Base-by-base conservation (phyloP, 2,329 filamentous ascomycete genomes). In the Fusarium globosum region DNA sequence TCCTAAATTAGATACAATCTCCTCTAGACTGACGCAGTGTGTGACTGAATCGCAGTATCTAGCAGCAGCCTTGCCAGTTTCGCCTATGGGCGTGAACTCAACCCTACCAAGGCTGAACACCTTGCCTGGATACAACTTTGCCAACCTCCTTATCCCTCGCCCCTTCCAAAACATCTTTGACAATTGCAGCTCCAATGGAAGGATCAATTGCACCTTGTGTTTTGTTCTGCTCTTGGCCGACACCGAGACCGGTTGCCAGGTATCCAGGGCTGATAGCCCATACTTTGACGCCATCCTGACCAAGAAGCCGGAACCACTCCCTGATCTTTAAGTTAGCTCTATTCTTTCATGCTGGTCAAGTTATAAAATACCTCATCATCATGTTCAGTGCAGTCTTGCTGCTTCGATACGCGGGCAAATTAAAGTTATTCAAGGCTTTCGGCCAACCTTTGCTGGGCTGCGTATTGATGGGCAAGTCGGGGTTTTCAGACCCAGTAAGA, bases 301-400 rank as follows among this genome's bases (percentile, higher is more conserved):
- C 48, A 35, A 51, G 48, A 23, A 51, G 16, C 12, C 30, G 33
- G n/a, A 23, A 23, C 30, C 48, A 51, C 16, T 51, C 30, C 30
- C 48, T 51, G 2, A 20, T 7, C 14, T 10, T 21, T 1, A 14
- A 6, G n/a, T 51, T 7, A 51, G 30, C 28, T 35, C 8, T 14
- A 20, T 2, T 51, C 16, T 7, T 4, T 2, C 16, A 6, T 18
- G 13, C 16, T 13, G 11, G 0, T 0, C 11, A 7, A 3, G 4
- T n/a, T 13, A 35, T 11, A 14, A 0, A 5, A 18, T 51, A 51
- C 48, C 48, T 56, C 36, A 56, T 42, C 48, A 56, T 42, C 58
- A 43, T 61, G 5, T 43, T 61, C 48, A 56, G 36, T 12, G 11
- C 58, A n/a, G 58, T 61, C 18, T 61, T 56, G 0, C 58, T 61